Base-by-base conservation (phyloP, 1,139 yeast species). In the Pichia sp. region DNA sequence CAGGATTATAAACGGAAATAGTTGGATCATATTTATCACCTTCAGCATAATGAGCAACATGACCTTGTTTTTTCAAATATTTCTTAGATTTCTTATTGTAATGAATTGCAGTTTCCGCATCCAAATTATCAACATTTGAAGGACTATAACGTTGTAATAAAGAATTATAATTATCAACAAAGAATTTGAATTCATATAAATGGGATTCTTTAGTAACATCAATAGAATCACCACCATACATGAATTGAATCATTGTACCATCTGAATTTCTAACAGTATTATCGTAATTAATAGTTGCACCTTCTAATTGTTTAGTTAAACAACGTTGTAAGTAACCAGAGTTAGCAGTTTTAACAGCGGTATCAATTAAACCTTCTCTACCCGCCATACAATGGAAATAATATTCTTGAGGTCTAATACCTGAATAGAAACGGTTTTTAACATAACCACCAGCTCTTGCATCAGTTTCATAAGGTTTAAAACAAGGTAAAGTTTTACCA, bases 331-430 rank as follows among this genome's bases (percentile, higher is more conserved):
- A 76, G 68, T 93, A 93, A 62, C 99, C 99, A 42, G 98, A 89
- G 69, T 96, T 83, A 21, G 97, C 87, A 9, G 99, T 93, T 68
- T 93, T 93, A 52, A 93, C 98, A 42, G 99, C 98, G 45, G 99
- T 93, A 74, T 93, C 99, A 69, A 93, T 93, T 61, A 93, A 77
- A 68, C 99, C 99, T 74, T 93, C 99, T 72, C 99, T 83, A 65
- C 99, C 99, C 45, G 99, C 99, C 99, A 93, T 93, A 74, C 98
- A 91, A 70, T 93, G 99, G 91, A 93, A 93, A 61, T 89, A 93
- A 65, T 93, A 93, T 64, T 93, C 99, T 68, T 93, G 99, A n/a
- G 98, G 98, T 63, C 87, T 80, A 53, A 93, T 85, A 65, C 98
- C 98, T 30, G 97, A 87, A 65, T 88, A 91, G 79, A 93, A 93